These are phyloP conservation scores for Talaromyces wortmannii DNA, from an alignment of 495 filamentous ascomycete species.

Conservation along the genomic window DNA sequence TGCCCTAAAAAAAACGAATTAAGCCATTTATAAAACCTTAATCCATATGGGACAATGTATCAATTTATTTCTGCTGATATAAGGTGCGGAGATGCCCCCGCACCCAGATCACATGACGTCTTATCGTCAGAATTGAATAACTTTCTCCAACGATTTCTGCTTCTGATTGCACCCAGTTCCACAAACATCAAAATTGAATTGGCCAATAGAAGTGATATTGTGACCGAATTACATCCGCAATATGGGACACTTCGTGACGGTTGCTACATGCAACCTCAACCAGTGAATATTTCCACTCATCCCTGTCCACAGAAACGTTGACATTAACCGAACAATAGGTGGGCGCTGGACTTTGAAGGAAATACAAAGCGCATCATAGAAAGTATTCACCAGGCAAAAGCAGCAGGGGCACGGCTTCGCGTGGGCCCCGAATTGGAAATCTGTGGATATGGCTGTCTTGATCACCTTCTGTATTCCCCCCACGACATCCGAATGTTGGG, in stretches of 20 bases:
- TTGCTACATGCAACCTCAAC: slow-evolving; percentile 43
- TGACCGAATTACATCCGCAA: too few relatives aligned
- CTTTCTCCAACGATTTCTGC: too few relatives aligned
- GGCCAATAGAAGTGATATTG: too few relatives aligned
- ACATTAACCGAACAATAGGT: slow-evolving; percentile 36
- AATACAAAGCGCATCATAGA: slow-evolving; percentile 71
- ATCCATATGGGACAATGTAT: too few relatives aligned
- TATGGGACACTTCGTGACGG: slow-evolving; percentile 21
- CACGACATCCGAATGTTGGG: not conserved
- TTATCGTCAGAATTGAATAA: too few relatives aligned
- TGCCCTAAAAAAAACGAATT: too few relatives aligned
- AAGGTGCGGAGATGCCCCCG: too few relatives aligned
- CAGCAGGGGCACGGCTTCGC: slow-evolving; percentile 59
- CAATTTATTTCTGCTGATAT: too few relatives aligned
- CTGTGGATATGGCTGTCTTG: slow-evolving; percentile 64
- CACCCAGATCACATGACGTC: too few relatives aligned
- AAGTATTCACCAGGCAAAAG: slow-evolving; percentile 66
- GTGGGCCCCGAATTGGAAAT: slow-evolving; percentile 73
- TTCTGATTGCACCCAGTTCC: too few relatives aligned
- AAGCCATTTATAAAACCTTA: too few relatives aligned
- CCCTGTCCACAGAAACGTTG: not conserved
- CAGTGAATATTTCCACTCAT: slow-evolving; percentile 10
- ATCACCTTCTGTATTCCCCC: slow-evolving; percentile 57
- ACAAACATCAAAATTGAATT: not conserved
- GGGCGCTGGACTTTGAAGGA: slow-evolving; percentile 74